Evolutionary conservation across 306 rosid species (phyloP).

Genomic region (Rubus parviflorus): DNA sequence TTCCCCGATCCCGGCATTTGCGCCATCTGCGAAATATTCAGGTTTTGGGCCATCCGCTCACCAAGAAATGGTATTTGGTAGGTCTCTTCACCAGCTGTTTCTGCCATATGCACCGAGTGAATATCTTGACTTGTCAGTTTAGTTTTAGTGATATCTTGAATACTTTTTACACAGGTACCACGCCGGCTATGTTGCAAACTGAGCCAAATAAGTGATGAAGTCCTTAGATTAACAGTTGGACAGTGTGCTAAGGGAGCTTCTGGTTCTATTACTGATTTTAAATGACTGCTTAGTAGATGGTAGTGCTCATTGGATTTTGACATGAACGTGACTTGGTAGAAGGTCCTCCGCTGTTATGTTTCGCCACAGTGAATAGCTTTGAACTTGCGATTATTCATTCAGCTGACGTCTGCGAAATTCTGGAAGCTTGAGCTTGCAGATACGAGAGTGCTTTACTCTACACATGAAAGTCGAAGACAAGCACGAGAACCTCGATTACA

Average conservation of each 20-base stretch:
- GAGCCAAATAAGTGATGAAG: slow-evolving; percentile 43
- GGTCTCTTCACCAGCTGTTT: slow-evolving; percentile 25
- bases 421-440: slow-evolving; percentile 32
- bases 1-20: slow-evolving; percentile 49
- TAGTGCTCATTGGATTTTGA: slow-evolving; percentile 20
- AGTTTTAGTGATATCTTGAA: slow-evolving; percentile 11
- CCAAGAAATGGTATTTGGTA: slow-evolving; percentile 75
- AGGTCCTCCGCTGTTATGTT: slow-evolving; percentile 21
- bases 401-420: neutral
- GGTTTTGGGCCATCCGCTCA: slow-evolving; percentile 51
- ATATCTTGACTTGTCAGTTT: slow-evolving; percentile 18
- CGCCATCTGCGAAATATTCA: slow-evolving; percentile 45
- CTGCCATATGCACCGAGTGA: neutral
- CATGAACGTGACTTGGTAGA: slow-evolving; percentile 16
- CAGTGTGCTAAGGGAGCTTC: slow-evolving; percentile 57
- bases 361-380: neutral
- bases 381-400: neutral
- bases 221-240: slow-evolving; percentile 57
- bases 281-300: slow-evolving; percentile 20
- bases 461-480: neutral
- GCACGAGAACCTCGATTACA: slow-evolving; percentile 22
- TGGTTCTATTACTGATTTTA: slow-evolving; percentile 36
- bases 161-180: slow-evolving; percentile 45
- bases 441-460: slow-evolving; percentile 23
- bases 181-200: slow-evolving; percentile 70